Evolutionary conservation across 2,329 filamentous ascomycete species (phyloP), one percentile per base, ranked within the genome.

Genomic region (Emmonsiellopsis sp.): DNA sequence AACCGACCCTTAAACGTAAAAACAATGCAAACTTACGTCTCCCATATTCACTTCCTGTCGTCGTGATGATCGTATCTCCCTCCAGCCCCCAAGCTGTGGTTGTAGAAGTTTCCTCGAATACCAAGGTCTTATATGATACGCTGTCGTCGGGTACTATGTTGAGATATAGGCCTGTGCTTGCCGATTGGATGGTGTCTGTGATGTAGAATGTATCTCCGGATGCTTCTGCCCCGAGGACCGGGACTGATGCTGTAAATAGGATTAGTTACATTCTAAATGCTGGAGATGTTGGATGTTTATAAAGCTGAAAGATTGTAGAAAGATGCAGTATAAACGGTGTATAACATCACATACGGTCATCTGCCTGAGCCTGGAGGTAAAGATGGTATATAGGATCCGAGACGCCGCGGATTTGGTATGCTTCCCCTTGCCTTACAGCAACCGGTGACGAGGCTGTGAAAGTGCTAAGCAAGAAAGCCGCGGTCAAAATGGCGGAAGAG

Each of bases 121-220:
- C 70, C 34, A 80, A 65, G n/a, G 75, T 73, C 65, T 79, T 78
- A 65, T 79, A 80, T 45, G 74, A 78, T 31, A 75, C 75, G 15
- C 30, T 38, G 49, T 61, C 67, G 50, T 73, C 72, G 30, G 61
- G 66, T 40, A 69, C 68, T 34, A 80, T 72, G 58, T 79, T 78
- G 45, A 80, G 67, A 59, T 73, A 80, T 51, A 68, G 55, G 54
- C 67, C 72, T 34, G 75, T 75, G 57, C 77, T 79, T 56, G 70
- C 70, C 60, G 71, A 75, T 67, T 75, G 72, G 58, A 80, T 79
- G 20, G 74, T 74, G 10, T 68, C 66, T 26, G 63, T 72, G 59
- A 80, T 78, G 56, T 72, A 71, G 63, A 78, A 80, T 55, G 72
- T 74, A 58, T 78, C 75, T 57, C 70, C 71, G 34, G 66, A 70